Evolutionary conservation across 2,329 filamentous ascomycete genomes (phyloP).

Genomic region (Aschersonia sp.): DNA sequence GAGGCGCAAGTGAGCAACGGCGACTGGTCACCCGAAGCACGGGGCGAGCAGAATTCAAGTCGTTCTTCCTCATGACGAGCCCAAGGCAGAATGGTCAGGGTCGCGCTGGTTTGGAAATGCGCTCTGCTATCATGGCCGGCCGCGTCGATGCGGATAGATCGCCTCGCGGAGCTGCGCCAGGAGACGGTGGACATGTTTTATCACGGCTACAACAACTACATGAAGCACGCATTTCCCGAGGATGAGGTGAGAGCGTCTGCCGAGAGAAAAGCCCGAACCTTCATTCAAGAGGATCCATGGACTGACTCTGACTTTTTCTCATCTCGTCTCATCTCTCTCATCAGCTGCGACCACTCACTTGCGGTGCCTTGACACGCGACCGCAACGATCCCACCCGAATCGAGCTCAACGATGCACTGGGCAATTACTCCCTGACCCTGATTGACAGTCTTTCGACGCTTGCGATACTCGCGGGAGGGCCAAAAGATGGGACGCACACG

Average conservation of each 20-base stretch:
- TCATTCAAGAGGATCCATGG: not conserved
- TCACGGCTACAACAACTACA: slow-evolving; percentile 93
- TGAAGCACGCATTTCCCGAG: slow-evolving; percentile 85
- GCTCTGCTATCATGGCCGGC: slow-evolving; percentile 25
- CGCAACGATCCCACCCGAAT: slow-evolving; percentile 63
- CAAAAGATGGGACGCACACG: slow-evolving; percentile 23
- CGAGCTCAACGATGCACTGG: slow-evolving; percentile 86
- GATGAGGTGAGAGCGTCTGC: slow-evolving; percentile 48
- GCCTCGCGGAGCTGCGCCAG: slow-evolving; percentile 39
- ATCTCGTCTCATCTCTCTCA: slow-evolving; percentile 3
- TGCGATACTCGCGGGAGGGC: slow-evolving; percentile 74
- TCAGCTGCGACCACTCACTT: slow-evolving; percentile 72
- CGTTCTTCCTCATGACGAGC: slow-evolving; percentile 1
- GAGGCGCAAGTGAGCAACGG: not conserved
- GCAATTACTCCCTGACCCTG: slow-evolving; percentile 90
- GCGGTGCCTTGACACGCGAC: slow-evolving; percentile 72
- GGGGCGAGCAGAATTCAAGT: not conserved
- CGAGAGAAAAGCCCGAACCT: not conserved
- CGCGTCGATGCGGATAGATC: slow-evolving; percentile 38
- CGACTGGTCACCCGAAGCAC: not conserved
- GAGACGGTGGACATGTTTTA: slow-evolving; percentile 75
- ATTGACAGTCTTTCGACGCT: slow-evolving; percentile 92
- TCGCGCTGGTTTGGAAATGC: slow-evolving; percentile 11
- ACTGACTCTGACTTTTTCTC: not conserved
- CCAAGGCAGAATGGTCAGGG: slow-evolving; percentile 14